These are phyloP conservation scores for Alnus rubra DNA, from an alignment of 306 rosid genomes.

Conservation along the genomic window DNA sequence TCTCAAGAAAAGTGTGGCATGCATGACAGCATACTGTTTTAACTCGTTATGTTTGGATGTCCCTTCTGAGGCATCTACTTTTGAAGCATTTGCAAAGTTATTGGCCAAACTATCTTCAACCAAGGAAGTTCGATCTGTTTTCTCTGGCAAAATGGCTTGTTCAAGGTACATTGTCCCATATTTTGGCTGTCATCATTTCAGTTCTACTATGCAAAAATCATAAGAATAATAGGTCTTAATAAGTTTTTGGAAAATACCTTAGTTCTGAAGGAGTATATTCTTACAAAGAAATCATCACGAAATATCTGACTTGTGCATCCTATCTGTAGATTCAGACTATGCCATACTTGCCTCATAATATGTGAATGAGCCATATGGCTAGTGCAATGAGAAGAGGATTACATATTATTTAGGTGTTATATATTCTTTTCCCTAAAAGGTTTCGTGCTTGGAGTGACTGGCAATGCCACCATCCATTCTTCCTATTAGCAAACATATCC, in stretches of 20 bases:
- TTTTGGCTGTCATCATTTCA: neutral
- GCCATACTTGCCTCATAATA: neutral
- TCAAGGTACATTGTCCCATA: constrained; percentile 62
- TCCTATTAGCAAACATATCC: neutral
- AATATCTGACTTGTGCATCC: neutral
- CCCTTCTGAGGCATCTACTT: constrained; percentile 87
- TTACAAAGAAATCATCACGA: neutral
- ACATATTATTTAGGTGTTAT: neutral
- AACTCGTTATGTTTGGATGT: constrained; percentile 78
- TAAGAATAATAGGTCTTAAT: constrained; percentile 4
- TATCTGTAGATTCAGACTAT: neutral
- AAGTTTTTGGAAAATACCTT: constrained; percentile 3
- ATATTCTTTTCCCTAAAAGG: neutral
- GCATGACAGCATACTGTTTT: constrained; percentile 84
- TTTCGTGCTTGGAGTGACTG: neutral
- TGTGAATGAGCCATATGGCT: neutral
- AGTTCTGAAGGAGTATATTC: neutral
- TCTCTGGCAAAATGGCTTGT: constrained; percentile 71
- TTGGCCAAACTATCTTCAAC: constrained; percentile 87
- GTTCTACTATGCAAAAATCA: constrained; percentile 1
- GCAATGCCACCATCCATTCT: neutral
- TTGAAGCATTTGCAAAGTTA: constrained; percentile 88
- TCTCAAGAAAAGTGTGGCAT: constrained; percentile 91
- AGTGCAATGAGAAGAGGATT: neutral
- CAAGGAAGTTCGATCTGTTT: constrained; percentile 84